Evolutionary conservation across 192 early-diverging fungal species (phyloP), one percentile per base, ranked within the genome.

Genomic region (Haplosporangium gracile): DNA sequence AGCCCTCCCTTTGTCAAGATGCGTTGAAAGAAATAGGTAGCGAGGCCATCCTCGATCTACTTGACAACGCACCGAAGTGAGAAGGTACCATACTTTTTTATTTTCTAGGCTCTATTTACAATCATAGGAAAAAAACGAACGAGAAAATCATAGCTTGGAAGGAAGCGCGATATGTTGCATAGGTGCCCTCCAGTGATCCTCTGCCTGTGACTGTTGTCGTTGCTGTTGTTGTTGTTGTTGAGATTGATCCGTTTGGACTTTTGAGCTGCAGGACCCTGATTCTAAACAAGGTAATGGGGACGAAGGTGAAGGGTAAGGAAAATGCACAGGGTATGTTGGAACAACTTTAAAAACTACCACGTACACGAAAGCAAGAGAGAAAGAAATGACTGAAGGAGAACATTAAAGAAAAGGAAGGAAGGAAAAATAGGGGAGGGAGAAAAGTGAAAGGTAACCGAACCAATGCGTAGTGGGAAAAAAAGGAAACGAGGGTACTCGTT

Each of bases 231-330:
- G 39, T 22, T 49, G 47, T 51, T 49, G 40, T 29, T 29, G 72
- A n/a, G 45, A 7, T 42, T 78, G 68, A 24, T 38, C 36, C 5
- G 26, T 16, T 77, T 39, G 24, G 7, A 40, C 69, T 26, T 32
- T 65, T 71, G 77, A 40, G 51, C 69, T 36, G 55, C 77, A 78
- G 71, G 72, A 65, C 53, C 29, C 78, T 65, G 78, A 79, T 65
- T 43, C 78, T 70, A 63, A 81, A 70, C 38, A 15, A 29, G 34
- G 4, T 1, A 68, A 32, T 0, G 26, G 26, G 65, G 43, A 36
- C 15, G 32, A 29, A 79, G 16, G 42, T 18, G 20, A 39, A 70
- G 2, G 39, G 49, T 73, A 47, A 72, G 65, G 65, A 80, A 57
- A 80, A 68, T 18, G 47, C 16, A 74, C 22, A 75, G 36, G 49